Evolutionary conservation across 1,284 basidiomycete genomes (phyloP).

Genomic region (Fomitopsis schrenkii): DNA sequence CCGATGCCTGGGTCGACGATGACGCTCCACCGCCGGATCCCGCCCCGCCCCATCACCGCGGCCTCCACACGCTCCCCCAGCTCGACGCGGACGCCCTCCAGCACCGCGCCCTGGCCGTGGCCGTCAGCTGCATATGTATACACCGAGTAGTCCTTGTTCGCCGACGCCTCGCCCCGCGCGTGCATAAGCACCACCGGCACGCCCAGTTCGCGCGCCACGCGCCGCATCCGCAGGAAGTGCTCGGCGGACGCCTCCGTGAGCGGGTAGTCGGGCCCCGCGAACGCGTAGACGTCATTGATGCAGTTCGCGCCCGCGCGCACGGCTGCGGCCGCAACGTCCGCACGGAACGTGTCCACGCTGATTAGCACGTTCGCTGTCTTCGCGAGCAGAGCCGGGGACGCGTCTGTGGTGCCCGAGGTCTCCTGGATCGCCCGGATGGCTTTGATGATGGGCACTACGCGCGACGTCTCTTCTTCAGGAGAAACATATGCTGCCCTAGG

Average conservation of each 20-base stretch:
- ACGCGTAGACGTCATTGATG: constrained; percentile 93
- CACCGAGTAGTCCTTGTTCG: constrained; percentile 64
- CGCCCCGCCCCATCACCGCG: constrained; percentile 70
- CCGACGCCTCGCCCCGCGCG: constrained; percentile 76
- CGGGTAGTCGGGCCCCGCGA: constrained; percentile 62
- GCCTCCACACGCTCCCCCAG: constrained; percentile 65
- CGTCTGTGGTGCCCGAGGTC: constrained; percentile 8
- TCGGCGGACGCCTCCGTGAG: constrained; percentile 28
- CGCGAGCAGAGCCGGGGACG: constrained; percentile 1
- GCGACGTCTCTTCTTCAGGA: constrained; percentile 67
- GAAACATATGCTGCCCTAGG: constrained; percentile 72
- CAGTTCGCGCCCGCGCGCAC: constrained; percentile 85
- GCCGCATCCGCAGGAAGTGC: constrained; percentile 59
- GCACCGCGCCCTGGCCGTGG: constrained; percentile 40
- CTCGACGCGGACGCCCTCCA: constrained; percentile 74
- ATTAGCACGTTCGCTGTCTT: constrained; percentile 48
- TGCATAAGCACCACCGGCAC: constrained; percentile 92
- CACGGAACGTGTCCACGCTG: constrained; percentile 92
- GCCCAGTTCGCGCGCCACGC: constrained; percentile 54
- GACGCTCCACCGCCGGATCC: constrained; percentile 87
- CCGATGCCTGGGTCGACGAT: constrained; percentile 93
- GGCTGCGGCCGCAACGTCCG: constrained; percentile 75
- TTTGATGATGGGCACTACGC: constrained; percentile 73
- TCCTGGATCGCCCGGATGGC: constrained; percentile 31
- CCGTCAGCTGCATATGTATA: constrained; percentile 36